These are phyloP conservation scores for Penicillium diatomitis DNA, from an alignment of 495 filamentous ascomycete species.

Conservation along the genomic window DNA sequence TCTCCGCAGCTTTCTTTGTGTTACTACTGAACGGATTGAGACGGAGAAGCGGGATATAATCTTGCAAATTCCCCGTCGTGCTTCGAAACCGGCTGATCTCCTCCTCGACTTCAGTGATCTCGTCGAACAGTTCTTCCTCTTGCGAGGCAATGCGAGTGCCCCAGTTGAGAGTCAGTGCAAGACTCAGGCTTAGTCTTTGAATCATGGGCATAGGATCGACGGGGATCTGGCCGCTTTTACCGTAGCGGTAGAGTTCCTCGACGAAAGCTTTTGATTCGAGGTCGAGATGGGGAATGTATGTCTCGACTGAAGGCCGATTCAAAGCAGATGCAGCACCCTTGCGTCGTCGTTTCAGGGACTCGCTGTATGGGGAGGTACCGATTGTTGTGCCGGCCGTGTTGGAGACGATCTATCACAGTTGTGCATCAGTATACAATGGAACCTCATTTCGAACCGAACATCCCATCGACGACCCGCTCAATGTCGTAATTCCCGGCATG, in stretches of 20 bases:
- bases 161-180: constrained; percentile 55
- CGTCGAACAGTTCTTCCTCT: constrained; percentile 49
- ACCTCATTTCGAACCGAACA: no score
- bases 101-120: constrained; percentile 56
- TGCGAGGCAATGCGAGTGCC: constrained; percentile 48
- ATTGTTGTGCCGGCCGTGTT: constrained; percentile 59
- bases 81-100: constrained; percentile 49
- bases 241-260: constrained; percentile 47
- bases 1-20: constrained; percentile 43
- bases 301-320: constrained; percentile 51
- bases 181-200: constrained; percentile 46
- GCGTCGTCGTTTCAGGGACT: constrained; percentile 51
- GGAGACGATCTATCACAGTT: constrained; percentile 41
- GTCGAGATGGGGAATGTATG: constrained; percentile 52
- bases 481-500: no score
- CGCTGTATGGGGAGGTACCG: constrained; percentile 54
- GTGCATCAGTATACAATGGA: not conserved
- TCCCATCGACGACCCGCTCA: no score
- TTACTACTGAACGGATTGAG: constrained; percentile 47
- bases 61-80: constrained; percentile 54
- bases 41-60: constrained; percentile 53
- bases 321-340: constrained; percentile 57
- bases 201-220: constrained; percentile 56
- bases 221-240: constrained; percentile 39
- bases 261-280: constrained; percentile 52